Evolutionary conservation across 352 stramenopile genomes (phyloP).

Genomic region (Phytophthora citricola): DNA sequence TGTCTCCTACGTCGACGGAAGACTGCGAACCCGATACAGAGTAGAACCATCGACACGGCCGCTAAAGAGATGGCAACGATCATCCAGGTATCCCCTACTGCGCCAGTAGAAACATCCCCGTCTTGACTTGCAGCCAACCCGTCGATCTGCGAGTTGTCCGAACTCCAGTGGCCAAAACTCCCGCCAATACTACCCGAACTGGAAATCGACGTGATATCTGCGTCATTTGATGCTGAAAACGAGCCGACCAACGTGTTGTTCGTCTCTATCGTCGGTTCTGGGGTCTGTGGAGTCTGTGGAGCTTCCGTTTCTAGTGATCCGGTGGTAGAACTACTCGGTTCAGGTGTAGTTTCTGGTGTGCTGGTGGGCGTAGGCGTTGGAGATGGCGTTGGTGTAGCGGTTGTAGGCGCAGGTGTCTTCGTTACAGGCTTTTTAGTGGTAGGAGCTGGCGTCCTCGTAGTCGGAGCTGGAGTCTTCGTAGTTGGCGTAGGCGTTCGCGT

Average conservation of each 20-base stretch:
- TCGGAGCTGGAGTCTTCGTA: slow-evolving; percentile 16
- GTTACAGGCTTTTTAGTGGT: slow-evolving; percentile 21
- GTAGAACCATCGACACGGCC: slow-evolving; percentile 13
- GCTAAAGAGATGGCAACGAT: slow-evolving; percentile 24
- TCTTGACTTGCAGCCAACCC: slow-evolving; percentile 19
- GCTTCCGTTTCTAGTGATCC: slow-evolving; percentile 3
- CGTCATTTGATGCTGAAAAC: slow-evolving; percentile 22
- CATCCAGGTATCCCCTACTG: slow-evolving; percentile 14
- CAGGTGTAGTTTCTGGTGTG: slow-evolving; percentile 13
- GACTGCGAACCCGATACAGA: slow-evolving; percentile 15
- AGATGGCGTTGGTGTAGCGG: slow-evolving; percentile 8
- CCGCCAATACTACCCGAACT: slow-evolving; percentile 12
- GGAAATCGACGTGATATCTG: slow-evolving; percentile 4
- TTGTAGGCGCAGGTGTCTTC: slow-evolving; percentile 17
- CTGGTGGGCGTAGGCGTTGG: slow-evolving; percentile 7
- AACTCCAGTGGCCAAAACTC: slow-evolving; percentile 14
- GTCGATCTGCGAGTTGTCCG: slow-evolving; percentile 5
- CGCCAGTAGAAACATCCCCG: not conserved
- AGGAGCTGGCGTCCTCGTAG: slow-evolving; percentile 18
- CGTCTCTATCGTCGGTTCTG: slow-evolving; percentile 8
- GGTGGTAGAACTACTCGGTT: slow-evolving; percentile 12
- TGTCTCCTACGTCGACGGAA: slow-evolving; percentile 14
- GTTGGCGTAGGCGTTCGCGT: slow-evolving; percentile 6
- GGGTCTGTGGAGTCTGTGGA: not conserved
- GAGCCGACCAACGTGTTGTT: slow-evolving; percentile 2